These are phyloP conservation scores for Penicillium sp. DNA, from an alignment of 2,329 filamentous ascomycete genomes.

Conservation along the genomic window DNA sequence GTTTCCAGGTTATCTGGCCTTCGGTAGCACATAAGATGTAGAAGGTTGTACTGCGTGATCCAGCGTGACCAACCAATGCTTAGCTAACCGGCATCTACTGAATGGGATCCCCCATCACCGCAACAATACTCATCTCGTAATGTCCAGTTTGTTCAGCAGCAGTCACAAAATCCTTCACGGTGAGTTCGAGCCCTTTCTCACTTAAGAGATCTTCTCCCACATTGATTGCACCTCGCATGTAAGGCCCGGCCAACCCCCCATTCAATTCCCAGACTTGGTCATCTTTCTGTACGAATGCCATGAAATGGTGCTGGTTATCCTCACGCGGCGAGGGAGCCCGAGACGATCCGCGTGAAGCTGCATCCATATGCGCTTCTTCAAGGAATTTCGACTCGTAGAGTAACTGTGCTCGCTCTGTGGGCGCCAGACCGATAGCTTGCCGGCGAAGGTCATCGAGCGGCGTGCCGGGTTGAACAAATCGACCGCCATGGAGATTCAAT, in stretches of 20 bases:
- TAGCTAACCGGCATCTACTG: neutral
- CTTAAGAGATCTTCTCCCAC: slow-evolving; percentile 15
- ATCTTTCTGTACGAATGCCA: slow-evolving; percentile 17
- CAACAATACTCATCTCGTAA: slow-evolving; percentile 18
- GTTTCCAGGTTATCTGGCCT: too few species aligned
- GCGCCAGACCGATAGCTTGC: slow-evolving; percentile 40
- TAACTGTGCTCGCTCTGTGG: slow-evolving; percentile 44
- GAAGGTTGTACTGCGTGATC: too few species aligned
- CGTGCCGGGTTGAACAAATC: slow-evolving; percentile 40
- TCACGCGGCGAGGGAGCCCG: slow-evolving; percentile 13
- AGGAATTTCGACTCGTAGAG: slow-evolving; percentile 41
- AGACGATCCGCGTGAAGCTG: slow-evolving; percentile 13
- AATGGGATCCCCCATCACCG: slow-evolving; percentile 4
- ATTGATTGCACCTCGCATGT: slow-evolving; percentile 35
- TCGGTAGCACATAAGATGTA: too few species aligned
- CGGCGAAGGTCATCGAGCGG: slow-evolving; percentile 42
- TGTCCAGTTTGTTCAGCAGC: slow-evolving; percentile 10
- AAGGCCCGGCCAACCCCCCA: slow-evolving; percentile 17
- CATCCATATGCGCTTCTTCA: slow-evolving; percentile 24
- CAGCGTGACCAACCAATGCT: too few species aligned
- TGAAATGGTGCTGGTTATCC: slow-evolving; percentile 18
- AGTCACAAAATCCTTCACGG: slow-evolving; percentile 13
- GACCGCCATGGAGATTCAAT: slow-evolving; percentile 44
- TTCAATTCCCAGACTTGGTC: slow-evolving; percentile 20
- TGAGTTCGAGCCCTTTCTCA: slow-evolving; percentile 14